Base-by-base conservation (phyloP, 495 filamentous ascomycete species). In the Staphylotrichum longicolle region DNA sequence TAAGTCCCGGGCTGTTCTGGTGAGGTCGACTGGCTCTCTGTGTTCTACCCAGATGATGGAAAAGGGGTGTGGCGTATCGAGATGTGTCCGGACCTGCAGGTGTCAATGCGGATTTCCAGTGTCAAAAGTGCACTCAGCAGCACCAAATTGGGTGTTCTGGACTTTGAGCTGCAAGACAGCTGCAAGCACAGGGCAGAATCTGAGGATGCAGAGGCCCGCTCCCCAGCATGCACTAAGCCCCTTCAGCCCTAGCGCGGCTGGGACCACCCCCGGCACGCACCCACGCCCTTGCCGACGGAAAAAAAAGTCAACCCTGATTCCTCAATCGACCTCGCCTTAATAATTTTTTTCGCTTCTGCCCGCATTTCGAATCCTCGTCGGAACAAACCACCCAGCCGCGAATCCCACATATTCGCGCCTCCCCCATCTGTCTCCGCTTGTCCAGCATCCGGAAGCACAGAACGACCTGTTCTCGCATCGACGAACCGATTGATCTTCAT, bases 221-320 rank as follows among this genome's bases (percentile, higher is more conserved):
- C 59, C 57, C 63, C 37, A 34, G 33, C 3, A 12, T 32, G 57
- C 51, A 59, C 66, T 69, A 69, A 33, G 34, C 42, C 11, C 40
- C 33, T 48, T 61, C 34, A 3, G 45, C 40, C 34, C 42, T 50
- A 50, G 57, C 41, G 57, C 39, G 52, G 46, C 12, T 49, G 59
- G 8, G 33, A 20, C 59, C 60, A 42, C 30, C 4, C 11, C 15
- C 15, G 3, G n/a, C 32, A 40, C 32, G 51, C 54, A 54, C 65
- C 55, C 60, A 60, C 59, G 42, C 32, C 61, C 54, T 64, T 62
- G 66, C 62, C 58, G 56, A 61, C 62, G 41, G 40, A 27, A 63
- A 60, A 69, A 71, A 69, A 71, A 70, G 65, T 60, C 64, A 67
- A 68, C 70, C 70, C 70, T 68, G 57, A 70, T 66, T 70, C 42